phyloP scores from a whole-genome alignment of 2,329 filamentous ascomycete species.

The Beauveria sp. region DNA sequence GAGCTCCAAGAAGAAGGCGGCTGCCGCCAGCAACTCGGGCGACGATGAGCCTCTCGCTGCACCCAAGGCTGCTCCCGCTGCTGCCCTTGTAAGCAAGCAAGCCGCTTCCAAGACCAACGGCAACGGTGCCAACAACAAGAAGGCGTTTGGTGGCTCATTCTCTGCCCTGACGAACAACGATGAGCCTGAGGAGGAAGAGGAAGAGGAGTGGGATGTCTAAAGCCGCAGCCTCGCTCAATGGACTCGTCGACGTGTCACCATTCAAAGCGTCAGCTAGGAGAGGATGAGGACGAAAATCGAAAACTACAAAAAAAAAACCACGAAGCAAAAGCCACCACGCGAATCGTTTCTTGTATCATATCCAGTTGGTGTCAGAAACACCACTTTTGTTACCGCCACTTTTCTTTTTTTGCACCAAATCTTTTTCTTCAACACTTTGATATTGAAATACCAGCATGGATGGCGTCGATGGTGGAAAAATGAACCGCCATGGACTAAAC shows the following conservation, averaged over 20 bases:
- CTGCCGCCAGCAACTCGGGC: slow-evolving; percentile 30
- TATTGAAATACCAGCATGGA: slow-evolving; percentile 5
- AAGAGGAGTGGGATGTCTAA: slow-evolving; percentile 48
- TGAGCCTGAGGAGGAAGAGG: slow-evolving; percentile 34
- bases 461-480: slow-evolving; percentile 3
- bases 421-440: not conserved
- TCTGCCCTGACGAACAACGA: slow-evolving; percentile 39
- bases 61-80: slow-evolving; percentile 18
- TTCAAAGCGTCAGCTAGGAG: not conserved
- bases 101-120: not conserved
- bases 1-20: slow-evolving; percentile 34
- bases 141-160: slow-evolving; percentile 35
- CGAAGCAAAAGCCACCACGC: not conserved
- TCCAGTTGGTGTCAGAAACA: not conserved
- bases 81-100: not conserved
- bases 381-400: not conserved
- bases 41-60: slow-evolving; percentile 25
- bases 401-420: not conserved
- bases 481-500: not conserved
- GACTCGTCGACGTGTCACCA: not conserved
- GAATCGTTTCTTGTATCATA: slow-evolving; percentile 11
- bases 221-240: not conserved
- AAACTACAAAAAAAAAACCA: not conserved
- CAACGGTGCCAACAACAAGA: slow-evolving; percentile 16
- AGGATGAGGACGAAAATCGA: not conserved